Percentiles rank a stretch among this genome's conserved stretches.
Conservation (phyloP, 352 stramenopile species). For the Pythium grandisporangium region DNA sequence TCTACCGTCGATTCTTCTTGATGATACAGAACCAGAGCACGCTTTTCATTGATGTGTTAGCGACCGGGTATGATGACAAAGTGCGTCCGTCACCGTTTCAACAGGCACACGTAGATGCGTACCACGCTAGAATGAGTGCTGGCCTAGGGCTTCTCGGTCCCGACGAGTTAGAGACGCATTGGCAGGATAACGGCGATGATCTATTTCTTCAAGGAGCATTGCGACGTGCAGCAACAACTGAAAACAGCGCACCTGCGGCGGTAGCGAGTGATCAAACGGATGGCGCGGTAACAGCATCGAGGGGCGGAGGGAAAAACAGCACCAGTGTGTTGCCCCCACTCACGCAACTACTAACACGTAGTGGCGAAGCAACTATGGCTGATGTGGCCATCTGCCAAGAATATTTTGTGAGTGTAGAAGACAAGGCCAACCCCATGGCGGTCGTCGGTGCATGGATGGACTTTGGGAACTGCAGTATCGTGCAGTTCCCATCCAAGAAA, state of each 20-base stretch:
- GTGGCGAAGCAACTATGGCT: conserved; percentile 67
- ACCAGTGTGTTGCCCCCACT: not conserved
- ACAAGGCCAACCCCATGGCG: conserved; percentile 44
- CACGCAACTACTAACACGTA: conserved; percentile 57
- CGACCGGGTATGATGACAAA: conserved; percentile 85
- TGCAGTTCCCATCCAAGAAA: conserved; percentile 58
- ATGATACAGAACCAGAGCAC: conserved; percentile 81
- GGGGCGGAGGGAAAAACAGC: too few species aligned
- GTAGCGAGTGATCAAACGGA: conserved; percentile 2
- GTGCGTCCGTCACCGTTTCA: conserved; percentile 86
- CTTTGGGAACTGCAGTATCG: conserved; percentile 65
- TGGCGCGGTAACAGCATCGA: not conserved
- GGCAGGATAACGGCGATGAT: conserved; percentile 52
- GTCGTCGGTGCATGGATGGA: conserved; percentile 40
- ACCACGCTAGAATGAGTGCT: conserved; percentile 34
- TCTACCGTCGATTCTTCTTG: conserved; percentile 86
- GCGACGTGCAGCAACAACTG: conserved; percentile 7
- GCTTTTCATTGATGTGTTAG: conserved; percentile 83
- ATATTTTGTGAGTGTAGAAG: conserved; percentile 72
- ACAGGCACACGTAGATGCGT: conserved; percentile 86
- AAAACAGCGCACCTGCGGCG: not conserved
- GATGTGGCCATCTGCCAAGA: conserved; percentile 74
- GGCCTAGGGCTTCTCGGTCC: conserved; percentile 69
- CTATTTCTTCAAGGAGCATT: conserved; percentile 58
- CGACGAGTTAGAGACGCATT: conserved; percentile 74